Base-by-base conservation (phyloP, 169 alveolate genomes). In the Eimeria brunetti region DNA sequence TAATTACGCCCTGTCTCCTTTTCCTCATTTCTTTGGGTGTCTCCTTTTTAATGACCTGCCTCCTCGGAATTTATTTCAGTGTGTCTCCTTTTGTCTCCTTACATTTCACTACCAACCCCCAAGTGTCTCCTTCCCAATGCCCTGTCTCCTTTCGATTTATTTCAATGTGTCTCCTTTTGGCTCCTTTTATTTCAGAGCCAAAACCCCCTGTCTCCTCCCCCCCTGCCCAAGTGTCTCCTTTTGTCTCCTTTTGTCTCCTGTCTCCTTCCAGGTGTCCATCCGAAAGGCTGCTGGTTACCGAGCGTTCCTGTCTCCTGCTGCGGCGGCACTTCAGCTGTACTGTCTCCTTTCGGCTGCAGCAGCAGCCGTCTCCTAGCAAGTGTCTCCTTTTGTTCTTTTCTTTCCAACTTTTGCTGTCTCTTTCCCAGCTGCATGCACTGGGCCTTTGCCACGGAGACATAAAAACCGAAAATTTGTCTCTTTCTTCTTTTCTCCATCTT, bases 391-490 rank as follows among this genome's bases (percentile, higher is more conserved):
- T 94, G 58, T 98, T 98, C 98, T 71, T 97, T n/a, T 96, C 97
- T 60, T 98, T 97, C 84, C 98, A 98, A 96, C 86, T 97, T 86
- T 95, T 98, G 62, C 88, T 95, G 36, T 98, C 98, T 1, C 96
- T 97, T 24, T 78, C 96, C 51, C 97, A 98, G 92, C 85, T 97
- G n/a, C 98, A 97, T 95, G 89, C 97, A 27, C 92, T 96, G 83
- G 97, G 96, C 67, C 60, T 96, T 56, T 91, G 94, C 44, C 99
- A 98, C 96, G 98, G 99, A 14, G 98, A 98, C 95, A 85, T 98
- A 44, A 97, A 97, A 95, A 97, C 98, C 3, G 98, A 97, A 84
- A 98, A 98, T 96, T 95, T 98, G 24, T 88, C 97, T 71, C 76
- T 97, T 20, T 97, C 99, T 49, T 96, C 98, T 16, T 91, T 96